Percentiles rank a stretch among this genome's conserved stretches.
phyloP scores from a whole-genome alignment of 2,329 filamentous ascomycete species.

The Fusarium sororula region DNA sequence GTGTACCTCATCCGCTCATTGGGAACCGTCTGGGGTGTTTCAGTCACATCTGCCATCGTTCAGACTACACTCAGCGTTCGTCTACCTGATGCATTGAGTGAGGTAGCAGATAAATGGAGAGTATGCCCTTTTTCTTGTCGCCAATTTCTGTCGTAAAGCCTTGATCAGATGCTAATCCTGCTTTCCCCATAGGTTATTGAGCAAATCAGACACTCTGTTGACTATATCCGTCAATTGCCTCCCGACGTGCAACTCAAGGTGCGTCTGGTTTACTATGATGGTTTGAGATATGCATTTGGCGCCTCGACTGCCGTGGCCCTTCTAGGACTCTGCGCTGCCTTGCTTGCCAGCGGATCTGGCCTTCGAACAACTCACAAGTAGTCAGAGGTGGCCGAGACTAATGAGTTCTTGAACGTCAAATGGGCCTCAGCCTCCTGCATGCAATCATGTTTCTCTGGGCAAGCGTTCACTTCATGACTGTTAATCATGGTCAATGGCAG shows the following conservation, averaged over 20 bases:
- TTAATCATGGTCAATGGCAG: neutral
- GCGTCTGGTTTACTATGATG: constrained; percentile 67
- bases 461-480: neutral
- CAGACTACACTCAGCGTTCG: constrained; percentile 67
- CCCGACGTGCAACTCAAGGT: constrained; percentile 65
- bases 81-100: constrained; percentile 62
- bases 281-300: constrained; percentile 64
- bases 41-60: constrained; percentile 68
- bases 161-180: constrained; percentile 24
- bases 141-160: neutral
- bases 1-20: constrained; percentile 71
- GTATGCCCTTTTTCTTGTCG: constrained; percentile 52
- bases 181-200: constrained; percentile 62
- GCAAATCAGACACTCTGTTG: constrained; percentile 68
- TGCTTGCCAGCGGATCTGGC: constrained; percentile 44
- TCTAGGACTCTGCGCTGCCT: constrained; percentile 51
- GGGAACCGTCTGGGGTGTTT: constrained; percentile 71
- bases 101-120: constrained; percentile 65
- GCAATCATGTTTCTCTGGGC: neutral
- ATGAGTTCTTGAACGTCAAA: neutral
- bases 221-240: constrained; percentile 62
- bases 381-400: neutral
- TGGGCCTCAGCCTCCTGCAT: neutral
- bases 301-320: constrained; percentile 62
- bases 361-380: constrained; percentile 44